These are phyloP conservation scores for Podospora australis DNA, from an alignment of 495 filamentous ascomycete genomes.

Conservation along the genomic window DNA sequence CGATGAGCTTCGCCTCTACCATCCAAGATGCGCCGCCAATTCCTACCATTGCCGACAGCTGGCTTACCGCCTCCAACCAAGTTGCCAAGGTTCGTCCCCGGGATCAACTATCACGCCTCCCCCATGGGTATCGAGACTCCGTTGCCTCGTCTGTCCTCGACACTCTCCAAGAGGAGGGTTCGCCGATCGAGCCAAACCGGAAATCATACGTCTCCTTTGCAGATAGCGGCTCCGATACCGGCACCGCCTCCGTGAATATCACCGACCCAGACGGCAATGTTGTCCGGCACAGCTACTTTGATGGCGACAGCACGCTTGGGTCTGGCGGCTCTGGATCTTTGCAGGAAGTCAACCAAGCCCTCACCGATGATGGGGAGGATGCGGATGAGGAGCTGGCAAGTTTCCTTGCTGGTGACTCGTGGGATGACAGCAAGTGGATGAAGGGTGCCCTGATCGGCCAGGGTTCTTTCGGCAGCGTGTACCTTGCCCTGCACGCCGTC, in stretches of 20 bases:
- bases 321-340: conserved; percentile 50
- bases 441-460: conserved; percentile 95
- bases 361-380: conserved; percentile 86
- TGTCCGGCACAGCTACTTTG: conserved; percentile 69
- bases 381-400: conserved; percentile 68
- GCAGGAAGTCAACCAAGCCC: conserved; percentile 52
- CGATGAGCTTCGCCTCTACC: conserved; percentile 84
- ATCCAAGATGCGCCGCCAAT: conserved; percentile 85
- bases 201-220: conserved; percentile 93
- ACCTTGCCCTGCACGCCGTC: conserved; percentile 91
- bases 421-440: conserved; percentile 97
- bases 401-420: conserved; percentile 86
- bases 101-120: conserved; percentile 33
- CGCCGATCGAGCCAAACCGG: conserved; percentile 78
- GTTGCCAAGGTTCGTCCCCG: conserved; percentile 43
- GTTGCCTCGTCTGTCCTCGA: conserved; percentile 83
- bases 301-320: conserved; percentile 68
- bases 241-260: conserved; percentile 47
- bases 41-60: conserved; percentile 91
- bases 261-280: conserved; percentile 69
- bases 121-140: conserved; percentile 68
- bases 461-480: conserved; percentile 95
- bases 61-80: conserved; percentile 61
- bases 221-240: conserved; percentile 68
- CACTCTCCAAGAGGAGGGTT: conserved; percentile 74